A percentile compares a stretch with the other conserved stretches of the same genome.
Evolutionary conservation across 306 rosid species (phyloP).

Genomic region (Gastrolobium bilobum): DNA sequence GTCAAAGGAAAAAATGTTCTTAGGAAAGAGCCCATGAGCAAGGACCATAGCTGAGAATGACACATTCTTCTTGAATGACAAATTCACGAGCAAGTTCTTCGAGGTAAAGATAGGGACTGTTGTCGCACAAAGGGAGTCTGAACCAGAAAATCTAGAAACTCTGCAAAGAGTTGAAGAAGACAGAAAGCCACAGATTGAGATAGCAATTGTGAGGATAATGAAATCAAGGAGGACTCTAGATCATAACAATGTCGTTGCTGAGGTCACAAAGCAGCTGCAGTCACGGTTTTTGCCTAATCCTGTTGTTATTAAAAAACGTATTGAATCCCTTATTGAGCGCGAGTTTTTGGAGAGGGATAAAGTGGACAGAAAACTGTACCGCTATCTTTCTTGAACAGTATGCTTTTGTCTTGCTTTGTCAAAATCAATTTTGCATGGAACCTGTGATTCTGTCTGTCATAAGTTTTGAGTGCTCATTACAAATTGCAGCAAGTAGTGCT

Average conservation of each 20-base stretch:
- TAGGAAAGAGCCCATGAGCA: slow-evolving; percentile 70
- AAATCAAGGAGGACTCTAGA: slow-evolving; percentile 62
- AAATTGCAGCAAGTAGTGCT: slow-evolving; percentile 45
- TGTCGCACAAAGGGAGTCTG: slow-evolving; percentile 67
- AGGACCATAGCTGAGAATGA: slow-evolving; percentile 68
- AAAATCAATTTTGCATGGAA: slow-evolving; percentile 40
- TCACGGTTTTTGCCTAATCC: slow-evolving; percentile 65
- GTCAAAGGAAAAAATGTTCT: slow-evolving; percentile 68
- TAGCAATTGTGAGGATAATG: slow-evolving; percentile 71
- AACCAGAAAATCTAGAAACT: slow-evolving; percentile 67
- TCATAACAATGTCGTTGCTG: slow-evolving; percentile 64
- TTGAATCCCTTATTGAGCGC: slow-evolving; percentile 71
- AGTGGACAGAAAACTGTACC: slow-evolving; percentile 63
- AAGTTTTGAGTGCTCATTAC: slow-evolving; percentile 43
- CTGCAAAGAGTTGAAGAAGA: slow-evolving; percentile 72
- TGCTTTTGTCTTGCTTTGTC: slow-evolving; percentile 33
- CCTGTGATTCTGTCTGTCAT: slow-evolving; percentile 52
- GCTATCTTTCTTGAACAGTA: slow-evolving; percentile 64
- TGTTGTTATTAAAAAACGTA: slow-evolving; percentile 62
- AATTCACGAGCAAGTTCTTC: slow-evolving; percentile 64
- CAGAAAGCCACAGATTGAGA: slow-evolving; percentile 71
- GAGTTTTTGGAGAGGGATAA: slow-evolving; percentile 69
- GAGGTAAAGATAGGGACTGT: slow-evolving; percentile 73
- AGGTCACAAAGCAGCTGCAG: slow-evolving; percentile 73
- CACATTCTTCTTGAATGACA: slow-evolving; percentile 59